phyloP scores from a whole-genome alignment of 305 asterid species.

The Caryopteris hybrid region DNA sequence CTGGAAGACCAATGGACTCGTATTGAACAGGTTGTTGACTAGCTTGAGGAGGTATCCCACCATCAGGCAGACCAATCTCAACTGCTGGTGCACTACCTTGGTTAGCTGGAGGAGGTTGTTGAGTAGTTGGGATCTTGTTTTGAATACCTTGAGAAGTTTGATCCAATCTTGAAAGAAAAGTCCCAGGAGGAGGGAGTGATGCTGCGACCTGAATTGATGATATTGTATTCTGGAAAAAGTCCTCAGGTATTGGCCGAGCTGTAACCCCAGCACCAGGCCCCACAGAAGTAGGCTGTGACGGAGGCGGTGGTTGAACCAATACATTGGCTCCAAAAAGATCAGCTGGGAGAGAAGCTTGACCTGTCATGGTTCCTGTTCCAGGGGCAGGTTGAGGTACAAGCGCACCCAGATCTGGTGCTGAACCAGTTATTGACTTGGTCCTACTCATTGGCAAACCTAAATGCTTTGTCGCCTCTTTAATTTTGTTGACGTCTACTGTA shows the following conservation, averaged over 20 bases:
- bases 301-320: slow-evolving; percentile 54
- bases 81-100: slow-evolving; percentile 43
- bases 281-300: slow-evolving; percentile 44
- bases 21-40: slow-evolving; percentile 53
- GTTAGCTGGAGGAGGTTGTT: slow-evolving; percentile 20
- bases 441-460: slow-evolving; percentile 74
- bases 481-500: slow-evolving; percentile 87
- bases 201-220: slow-evolving; percentile 88
- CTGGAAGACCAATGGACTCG: slow-evolving; percentile 79
- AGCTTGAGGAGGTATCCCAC: slow-evolving; percentile 74
- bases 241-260: slow-evolving; percentile 92
- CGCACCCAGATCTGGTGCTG: slow-evolving; percentile 66
- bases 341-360: slow-evolving; percentile 58
- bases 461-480: slow-evolving; percentile 97
- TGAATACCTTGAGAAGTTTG: slow-evolving; percentile 54
- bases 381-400: slow-evolving; percentile 62
- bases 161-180: slow-evolving; percentile 67
- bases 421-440: slow-evolving; percentile 75
- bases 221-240: slow-evolving; percentile 93
- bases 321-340: slow-evolving; percentile 71
- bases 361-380: slow-evolving; percentile 35
- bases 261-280: slow-evolving; percentile 60
- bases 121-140: slow-evolving; percentile 26
- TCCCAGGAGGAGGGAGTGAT: slow-evolving; percentile 84
- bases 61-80: slow-evolving; percentile 63